These are phyloP conservation scores for Chenopodium album DNA, from an alignment of 148 eudicot species.

Conservation along the genomic window DNA sequence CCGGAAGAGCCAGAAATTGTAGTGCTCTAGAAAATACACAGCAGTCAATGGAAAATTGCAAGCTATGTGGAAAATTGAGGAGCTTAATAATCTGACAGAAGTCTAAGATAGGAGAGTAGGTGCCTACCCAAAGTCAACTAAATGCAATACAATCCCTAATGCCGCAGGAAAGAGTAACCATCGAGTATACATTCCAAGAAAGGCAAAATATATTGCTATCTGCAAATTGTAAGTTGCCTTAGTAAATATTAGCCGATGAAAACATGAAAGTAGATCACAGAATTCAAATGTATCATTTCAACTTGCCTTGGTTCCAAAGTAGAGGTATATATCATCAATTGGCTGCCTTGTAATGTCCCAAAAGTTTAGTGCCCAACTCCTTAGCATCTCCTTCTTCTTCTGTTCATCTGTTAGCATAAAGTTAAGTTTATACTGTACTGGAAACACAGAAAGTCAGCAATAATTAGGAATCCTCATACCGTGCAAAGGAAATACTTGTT, in stretches of 20 bases:
- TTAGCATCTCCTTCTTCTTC: constrained; percentile 67
- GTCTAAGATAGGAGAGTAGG: background rate
- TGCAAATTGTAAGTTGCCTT: constrained; percentile 29
- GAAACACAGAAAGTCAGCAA: background rate
- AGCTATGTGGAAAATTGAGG: background rate
- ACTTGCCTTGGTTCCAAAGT: constrained; percentile 80
- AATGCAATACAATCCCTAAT: constrained; percentile 60
- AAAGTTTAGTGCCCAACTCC: constrained; percentile 86
- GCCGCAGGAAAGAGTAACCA: constrained; percentile 91
- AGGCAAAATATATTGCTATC: constrained; percentile 90
- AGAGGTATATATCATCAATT: constrained; percentile 77
- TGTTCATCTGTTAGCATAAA: constrained; percentile 62
- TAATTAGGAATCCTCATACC: constrained; percentile 40
- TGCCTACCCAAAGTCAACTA: constrained; percentile 79
- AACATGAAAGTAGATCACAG: background rate
- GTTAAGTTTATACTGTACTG: background rate
- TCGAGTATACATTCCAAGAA: constrained; percentile 88
- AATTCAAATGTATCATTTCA: background rate
- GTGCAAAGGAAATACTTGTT: constrained; percentile 84
- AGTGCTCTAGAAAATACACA: constrained; percentile 47
- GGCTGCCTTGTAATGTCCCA: constrained; percentile 77
- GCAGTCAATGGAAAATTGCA: constrained; percentile 9
- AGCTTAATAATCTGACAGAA: background rate
- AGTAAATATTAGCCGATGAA: constrained; percentile 10
- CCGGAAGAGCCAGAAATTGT: constrained; percentile 72